Percentiles rank a stretch among this genome's conserved stretches.
These are phyloP conservation scores for Penicillium taxi DNA, from an alignment of 495 filamentous ascomycete genomes.

Conservation along the genomic window DNA sequence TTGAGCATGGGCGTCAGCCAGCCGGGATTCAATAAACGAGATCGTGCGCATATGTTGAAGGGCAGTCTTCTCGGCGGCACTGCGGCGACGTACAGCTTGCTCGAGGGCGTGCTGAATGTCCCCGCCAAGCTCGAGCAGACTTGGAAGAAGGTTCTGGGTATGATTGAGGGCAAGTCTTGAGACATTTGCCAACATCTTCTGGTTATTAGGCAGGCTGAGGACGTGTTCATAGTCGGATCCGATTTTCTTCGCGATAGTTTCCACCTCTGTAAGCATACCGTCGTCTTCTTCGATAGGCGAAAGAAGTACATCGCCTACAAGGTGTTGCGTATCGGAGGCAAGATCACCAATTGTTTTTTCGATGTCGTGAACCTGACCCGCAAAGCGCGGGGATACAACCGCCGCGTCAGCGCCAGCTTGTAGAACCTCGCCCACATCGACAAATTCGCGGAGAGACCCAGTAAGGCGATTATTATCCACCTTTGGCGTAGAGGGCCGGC, in stretches of 20 bases:
- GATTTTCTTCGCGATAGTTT: conserved; percentile 77
- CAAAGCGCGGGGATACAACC: conserved; percentile 44
- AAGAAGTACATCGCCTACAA: conserved; percentile 32
- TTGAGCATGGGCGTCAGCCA: conserved; percentile 60
- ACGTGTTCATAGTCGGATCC: conserved; percentile 79
- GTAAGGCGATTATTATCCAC: conserved; percentile 26
- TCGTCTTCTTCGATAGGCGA: conserved; percentile 37
- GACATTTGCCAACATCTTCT: conserved; percentile 66
- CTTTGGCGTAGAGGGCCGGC: conserved; percentile 36
- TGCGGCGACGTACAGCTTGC: conserved; percentile 57
- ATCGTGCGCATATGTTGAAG: conserved; percentile 71
- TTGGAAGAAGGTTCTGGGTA: conserved; percentile 81
- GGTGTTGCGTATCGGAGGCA: conserved; percentile 44
- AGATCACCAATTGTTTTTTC: conserved; percentile 46
- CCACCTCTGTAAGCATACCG: conserved; percentile 72
- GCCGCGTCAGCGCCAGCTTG: conserved; percentile 50
- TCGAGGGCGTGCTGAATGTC: conserved; percentile 72
- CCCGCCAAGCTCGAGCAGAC: conserved; percentile 54
- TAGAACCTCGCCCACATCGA: conserved; percentile 58
- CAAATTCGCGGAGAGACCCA: conserved; percentile 60
- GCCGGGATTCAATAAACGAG: conserved; percentile 63
- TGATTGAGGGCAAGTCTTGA: conserved; percentile 82
- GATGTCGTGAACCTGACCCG: conserved; percentile 43
- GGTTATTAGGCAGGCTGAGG: conserved; percentile 54
- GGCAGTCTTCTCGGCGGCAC: conserved; percentile 49